Evolutionary conservation across 257 asterid genomes (phyloP).

Genomic region (Haberlea rhodopensis): DNA sequence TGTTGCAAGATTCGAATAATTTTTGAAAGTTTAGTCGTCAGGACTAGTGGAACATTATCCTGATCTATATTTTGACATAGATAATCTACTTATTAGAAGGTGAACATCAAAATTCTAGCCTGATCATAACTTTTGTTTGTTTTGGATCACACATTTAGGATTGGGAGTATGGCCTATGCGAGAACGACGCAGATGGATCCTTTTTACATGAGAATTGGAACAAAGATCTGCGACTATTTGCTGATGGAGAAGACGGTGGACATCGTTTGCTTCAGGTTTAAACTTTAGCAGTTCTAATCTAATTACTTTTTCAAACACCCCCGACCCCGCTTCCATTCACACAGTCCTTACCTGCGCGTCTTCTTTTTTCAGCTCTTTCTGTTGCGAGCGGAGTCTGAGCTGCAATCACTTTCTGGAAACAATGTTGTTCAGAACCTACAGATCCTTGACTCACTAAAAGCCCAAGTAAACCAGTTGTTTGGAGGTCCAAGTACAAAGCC

Average conservation of each 20-base stretch:
- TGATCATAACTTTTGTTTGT: too few species aligned
- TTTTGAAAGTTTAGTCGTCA: too few species aligned
- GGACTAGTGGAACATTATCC: not conserved
- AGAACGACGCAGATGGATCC: conserved; percentile 87
- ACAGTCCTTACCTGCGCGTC: conserved; percentile 16
- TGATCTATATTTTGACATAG: not conserved
- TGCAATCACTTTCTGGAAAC: conserved; percentile 61
- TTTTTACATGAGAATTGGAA: conserved; percentile 94
- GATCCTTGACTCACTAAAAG: conserved; percentile 60
- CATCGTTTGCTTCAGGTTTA: conserved; percentile 88
- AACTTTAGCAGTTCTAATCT: not conserved
- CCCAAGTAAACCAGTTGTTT: conserved; percentile 56
- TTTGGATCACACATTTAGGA: conserved; percentile 46
- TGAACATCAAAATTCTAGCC: not conserved
- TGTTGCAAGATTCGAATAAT: not conserved
- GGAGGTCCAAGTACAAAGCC: conserved; percentile 48
- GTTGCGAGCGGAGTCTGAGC: conserved; percentile 91
- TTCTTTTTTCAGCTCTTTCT: conserved; percentile 71
- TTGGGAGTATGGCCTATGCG: conserved; percentile 96
- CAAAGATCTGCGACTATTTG: conserved; percentile 81
- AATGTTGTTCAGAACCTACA: conserved; percentile 52
- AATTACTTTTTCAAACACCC: not conserved
- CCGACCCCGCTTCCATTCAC: conserved; percentile 7
- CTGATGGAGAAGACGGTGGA: conserved; percentile 90
- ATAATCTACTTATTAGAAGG: not conserved